phyloP scores from a whole-genome alignment of 1,284 basidiomycete species.

The Malassezia sympodialis region DNA sequence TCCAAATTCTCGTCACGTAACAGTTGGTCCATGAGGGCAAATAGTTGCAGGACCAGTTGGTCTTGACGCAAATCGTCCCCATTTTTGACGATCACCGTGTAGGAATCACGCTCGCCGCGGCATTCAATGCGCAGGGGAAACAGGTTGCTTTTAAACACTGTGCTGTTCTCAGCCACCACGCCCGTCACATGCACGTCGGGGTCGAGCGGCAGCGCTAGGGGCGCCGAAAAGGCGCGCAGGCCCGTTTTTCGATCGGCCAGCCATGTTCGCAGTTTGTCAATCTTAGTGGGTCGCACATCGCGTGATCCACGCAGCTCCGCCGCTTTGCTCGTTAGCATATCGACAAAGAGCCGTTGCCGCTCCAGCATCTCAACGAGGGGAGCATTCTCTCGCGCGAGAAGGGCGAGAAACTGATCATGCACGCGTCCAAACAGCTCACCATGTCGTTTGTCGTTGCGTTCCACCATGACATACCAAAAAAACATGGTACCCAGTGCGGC shows the following conservation, averaged over 20 bases:
- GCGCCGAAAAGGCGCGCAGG: conserved; percentile 37
- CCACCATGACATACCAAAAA: conserved; percentile 97
- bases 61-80: conserved; percentile 97
- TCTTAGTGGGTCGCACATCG: conserved; percentile 89
- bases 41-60: conserved; percentile 90
- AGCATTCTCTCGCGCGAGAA: not conserved
- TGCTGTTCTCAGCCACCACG: conserved; percentile 78
- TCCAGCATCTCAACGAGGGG: conserved; percentile 47
- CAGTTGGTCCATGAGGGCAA: conserved; percentile 91
- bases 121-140: conserved; percentile 85
- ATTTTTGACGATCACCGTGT: conserved; percentile 94
- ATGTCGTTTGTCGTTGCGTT: conserved; percentile 61
- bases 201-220: conserved; percentile 64
- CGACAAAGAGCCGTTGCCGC: conserved; percentile 65
- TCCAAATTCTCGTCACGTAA: conserved; percentile 91
- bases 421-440: conserved; percentile 87
- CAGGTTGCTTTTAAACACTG: conserved; percentile 94
- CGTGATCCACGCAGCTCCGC: conserved; percentile 79
- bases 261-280: conserved; percentile 76
- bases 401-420: conserved; percentile 53
- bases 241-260: conserved; percentile 75
- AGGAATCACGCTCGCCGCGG: conserved; percentile 46
- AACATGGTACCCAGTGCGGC: conserved; percentile 76
- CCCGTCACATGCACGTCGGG: conserved; percentile 70
- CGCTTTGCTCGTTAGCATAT: conserved; percentile 67